Percentiles rank a stretch among this genome's conserved stretches.
These are phyloP conservation scores for Colletotrichum gloeosporioides DNA, from an alignment of 2,329 filamentous ascomycete species.

Conservation along the genomic window DNA sequence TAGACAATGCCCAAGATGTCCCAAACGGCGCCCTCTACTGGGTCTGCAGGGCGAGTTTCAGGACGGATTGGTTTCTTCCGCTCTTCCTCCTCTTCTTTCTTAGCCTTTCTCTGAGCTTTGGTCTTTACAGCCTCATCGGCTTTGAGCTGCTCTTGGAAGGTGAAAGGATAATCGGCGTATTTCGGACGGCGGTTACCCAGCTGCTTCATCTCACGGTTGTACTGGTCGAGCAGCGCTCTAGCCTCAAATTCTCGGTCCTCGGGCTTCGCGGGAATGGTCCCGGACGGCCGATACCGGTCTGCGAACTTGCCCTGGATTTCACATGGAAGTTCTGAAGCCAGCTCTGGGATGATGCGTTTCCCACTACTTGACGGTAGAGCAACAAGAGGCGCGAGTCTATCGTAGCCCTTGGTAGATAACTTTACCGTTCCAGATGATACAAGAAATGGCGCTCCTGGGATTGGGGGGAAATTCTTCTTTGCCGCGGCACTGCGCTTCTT, in stretches of 20 bases:
- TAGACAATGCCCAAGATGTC: conserved; percentile 57
- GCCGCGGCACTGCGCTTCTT: conserved; percentile 40
- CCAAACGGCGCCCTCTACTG: conserved; percentile 55
- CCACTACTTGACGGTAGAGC: conserved; percentile 44
- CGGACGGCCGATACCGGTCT: conserved; percentile 43
- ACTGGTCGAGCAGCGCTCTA: conserved; percentile 43
- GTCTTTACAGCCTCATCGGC: conserved; percentile 50
- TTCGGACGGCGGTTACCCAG: conserved; percentile 49
- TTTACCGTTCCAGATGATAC: conserved; percentile 44
- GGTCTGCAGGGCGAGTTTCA: conserved; percentile 47
- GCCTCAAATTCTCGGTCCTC: conserved; percentile 48
- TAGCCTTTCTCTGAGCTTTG: conserved; percentile 51
- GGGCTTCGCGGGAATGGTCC: conserved; percentile 39
- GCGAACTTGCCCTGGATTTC: conserved; percentile 50
- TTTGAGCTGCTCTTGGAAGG: conserved; percentile 51
- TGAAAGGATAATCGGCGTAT: conserved; percentile 49
- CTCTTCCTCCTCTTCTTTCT: conserved; percentile 46
- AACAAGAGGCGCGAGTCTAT: conserved; percentile 48
- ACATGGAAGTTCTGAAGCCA: conserved; percentile 44
- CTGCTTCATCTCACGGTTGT: conserved; percentile 44
- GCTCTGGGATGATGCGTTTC: conserved; percentile 41
- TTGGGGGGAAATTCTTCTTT: conserved; percentile 41
- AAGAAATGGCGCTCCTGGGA: conserved; percentile 44
- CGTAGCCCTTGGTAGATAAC: conserved; percentile 49
- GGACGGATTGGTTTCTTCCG: conserved; percentile 47